Conservation (phyloP, 495 filamentous ascomycete genomes). For the Penicillium daleae region DNA sequence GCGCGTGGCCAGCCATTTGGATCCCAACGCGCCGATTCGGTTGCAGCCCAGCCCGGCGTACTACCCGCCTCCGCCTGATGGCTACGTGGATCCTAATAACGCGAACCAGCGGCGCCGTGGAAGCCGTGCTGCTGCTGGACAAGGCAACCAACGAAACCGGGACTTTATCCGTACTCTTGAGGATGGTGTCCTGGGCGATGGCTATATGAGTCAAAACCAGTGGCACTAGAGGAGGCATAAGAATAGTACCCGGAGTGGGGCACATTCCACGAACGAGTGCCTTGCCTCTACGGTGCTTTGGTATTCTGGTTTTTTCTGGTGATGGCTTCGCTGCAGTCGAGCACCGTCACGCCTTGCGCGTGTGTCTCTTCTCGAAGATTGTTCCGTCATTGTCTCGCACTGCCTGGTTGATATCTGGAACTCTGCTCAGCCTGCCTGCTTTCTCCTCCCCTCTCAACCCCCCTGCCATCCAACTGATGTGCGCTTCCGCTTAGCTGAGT, state of each 20-base stretch:
- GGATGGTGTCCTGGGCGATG: constrained; percentile 87
- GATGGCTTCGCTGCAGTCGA: constrained; percentile 6
- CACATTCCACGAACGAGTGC: background rate
- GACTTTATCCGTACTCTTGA: constrained; percentile 95
- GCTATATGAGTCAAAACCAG: constrained; percentile 66
- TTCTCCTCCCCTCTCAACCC: constrained; percentile 8
- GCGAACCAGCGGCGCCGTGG: constrained; percentile 74
- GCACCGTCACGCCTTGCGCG: constrained; percentile 18
- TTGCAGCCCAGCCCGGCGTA: constrained; percentile 96
- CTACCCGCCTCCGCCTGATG: constrained; percentile 93
- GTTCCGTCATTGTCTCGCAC: constrained; percentile 13
- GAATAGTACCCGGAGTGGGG: background rate
- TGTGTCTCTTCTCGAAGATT: constrained; percentile 6
- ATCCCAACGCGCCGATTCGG: constrained; percentile 92
- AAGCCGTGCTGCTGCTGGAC: constrained; percentile 63
- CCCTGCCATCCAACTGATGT: constrained; percentile 6
- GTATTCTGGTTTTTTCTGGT: constrained; percentile 3
- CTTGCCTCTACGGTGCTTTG: constrained; percentile 9
- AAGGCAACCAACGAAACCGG: constrained; percentile 65
- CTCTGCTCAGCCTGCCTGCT: constrained; percentile 20
- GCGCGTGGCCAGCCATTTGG: constrained; percentile 93
- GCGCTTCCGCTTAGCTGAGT: constrained; percentile 10
- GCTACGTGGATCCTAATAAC: constrained; percentile 62
- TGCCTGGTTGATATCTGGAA: constrained; percentile 15
- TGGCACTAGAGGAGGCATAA: constrained; percentile 55